Conservation (phyloP, 371 early-diverging fungal genomes). For the Amoeboaphelidium protococcarum region DNA sequence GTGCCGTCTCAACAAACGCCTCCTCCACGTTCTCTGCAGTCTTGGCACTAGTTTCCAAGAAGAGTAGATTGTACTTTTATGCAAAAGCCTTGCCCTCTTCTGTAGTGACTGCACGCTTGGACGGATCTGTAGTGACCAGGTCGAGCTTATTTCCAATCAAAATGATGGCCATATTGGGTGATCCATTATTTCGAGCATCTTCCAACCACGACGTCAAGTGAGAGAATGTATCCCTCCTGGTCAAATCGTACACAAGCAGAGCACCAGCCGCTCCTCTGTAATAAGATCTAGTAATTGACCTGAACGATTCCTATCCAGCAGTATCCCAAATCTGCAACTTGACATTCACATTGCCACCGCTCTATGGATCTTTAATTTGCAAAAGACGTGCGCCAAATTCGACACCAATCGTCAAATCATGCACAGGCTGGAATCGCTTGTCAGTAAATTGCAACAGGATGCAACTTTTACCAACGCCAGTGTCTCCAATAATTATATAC, state of each 20-base stretch:
- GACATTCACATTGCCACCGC: conserved; percentile 61
- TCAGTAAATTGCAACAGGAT: conserved; percentile 90
- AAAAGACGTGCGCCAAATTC: conserved; percentile 96
- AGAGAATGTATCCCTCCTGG: conserved; percentile 80
- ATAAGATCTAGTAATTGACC: conserved; percentile 26
- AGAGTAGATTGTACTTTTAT: conserved; percentile 52
- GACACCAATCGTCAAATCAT: conserved; percentile 98
- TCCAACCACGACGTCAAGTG: conserved; percentile 91
- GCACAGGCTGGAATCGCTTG: conserved; percentile 87
- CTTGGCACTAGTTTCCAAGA: conserved; percentile 85
- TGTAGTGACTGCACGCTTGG: conserved; percentile 80
- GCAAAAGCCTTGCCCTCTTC: conserved; percentile 93
- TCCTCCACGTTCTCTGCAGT: conserved; percentile 80
- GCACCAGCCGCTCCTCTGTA: conserved; percentile 99
- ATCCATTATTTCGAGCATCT: conserved; percentile 92
- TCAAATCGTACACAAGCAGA: conserved; percentile 94
- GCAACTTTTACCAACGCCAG: conserved; percentile 98
- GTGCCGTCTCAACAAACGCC: conserved; percentile 23
- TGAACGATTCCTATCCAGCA: conserved; percentile 25
- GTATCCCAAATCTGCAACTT: conserved; percentile 99
- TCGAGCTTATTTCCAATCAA: conserved; percentile 99
- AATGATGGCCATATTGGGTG: conserved; percentile 91
- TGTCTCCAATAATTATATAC: conserved; percentile 91
- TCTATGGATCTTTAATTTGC: conserved; percentile 74
- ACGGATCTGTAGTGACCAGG: conserved; percentile 73